Percentiles rank a stretch among this genome's conserved stretches.
These are phyloP conservation scores for Eudorina sp. DNA, from an alignment of 139 green algal species.

Conservation along the genomic window DNA sequence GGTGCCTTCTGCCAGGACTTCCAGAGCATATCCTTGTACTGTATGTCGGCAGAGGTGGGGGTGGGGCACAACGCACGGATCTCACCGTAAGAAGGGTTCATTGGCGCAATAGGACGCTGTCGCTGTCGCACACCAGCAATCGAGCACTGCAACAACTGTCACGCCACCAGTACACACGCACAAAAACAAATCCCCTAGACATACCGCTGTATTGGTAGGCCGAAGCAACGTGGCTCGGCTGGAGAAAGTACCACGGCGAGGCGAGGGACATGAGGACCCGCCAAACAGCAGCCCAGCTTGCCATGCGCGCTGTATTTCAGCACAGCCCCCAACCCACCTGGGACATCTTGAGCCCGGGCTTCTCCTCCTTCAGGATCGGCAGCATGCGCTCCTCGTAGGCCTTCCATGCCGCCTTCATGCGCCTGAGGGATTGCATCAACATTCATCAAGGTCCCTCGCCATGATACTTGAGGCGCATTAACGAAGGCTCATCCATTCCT, in stretches of 20 bases:
- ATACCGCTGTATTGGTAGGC: not conserved
- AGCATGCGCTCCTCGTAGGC: slow-evolving; percentile 76
- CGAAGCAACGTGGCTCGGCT: too few relatives aligned
- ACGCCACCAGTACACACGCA: not conserved
- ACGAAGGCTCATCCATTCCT: too few relatives aligned
- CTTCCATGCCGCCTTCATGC: slow-evolving; percentile 79
- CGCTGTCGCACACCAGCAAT: not conserved
- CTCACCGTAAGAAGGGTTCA: not conserved
- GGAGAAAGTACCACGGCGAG: too few relatives aligned
- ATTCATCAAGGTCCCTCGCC: too few relatives aligned
- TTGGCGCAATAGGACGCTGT: not conserved
- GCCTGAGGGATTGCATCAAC: slow-evolving; percentile 53
- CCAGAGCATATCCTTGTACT: slow-evolving; percentile 83
- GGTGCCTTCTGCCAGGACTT: slow-evolving; percentile 78
- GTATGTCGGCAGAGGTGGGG: not conserved
- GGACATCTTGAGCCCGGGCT: slow-evolving; percentile 79
- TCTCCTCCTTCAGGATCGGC: slow-evolving; percentile 76
- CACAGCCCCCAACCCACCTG: not conserved
- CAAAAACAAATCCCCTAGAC: not conserved
- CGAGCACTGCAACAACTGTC: not conserved
- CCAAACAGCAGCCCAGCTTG: too few relatives aligned
- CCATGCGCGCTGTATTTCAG: not conserved
- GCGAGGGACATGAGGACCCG: too few relatives aligned
- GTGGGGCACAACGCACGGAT: not conserved
- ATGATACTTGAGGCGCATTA: too few relatives aligned